Conservation (phyloP, 805 yeast genomes). For the Saccharomycopsis fermentans region DNA sequence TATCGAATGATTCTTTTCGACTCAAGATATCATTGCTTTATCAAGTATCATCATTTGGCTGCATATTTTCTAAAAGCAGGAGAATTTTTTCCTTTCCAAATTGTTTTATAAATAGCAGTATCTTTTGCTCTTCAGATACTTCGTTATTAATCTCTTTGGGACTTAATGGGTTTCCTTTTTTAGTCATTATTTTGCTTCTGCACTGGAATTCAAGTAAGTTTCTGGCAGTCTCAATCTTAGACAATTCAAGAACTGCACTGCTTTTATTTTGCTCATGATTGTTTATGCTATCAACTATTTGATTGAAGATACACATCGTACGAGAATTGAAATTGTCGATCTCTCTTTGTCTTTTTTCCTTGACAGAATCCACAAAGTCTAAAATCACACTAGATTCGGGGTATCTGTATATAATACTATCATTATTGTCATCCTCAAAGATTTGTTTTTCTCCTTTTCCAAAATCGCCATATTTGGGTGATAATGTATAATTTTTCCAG, state of each 20-base stretch:
- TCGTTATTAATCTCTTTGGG: neutral
- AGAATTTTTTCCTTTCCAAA: neutral
- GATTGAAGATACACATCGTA: constrained; percentile 23
- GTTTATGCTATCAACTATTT: constrained; percentile 16
- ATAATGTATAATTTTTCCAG: neutral
- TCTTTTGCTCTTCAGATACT: neutral
- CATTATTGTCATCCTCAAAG: constrained; percentile 21
- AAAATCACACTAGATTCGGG: constrained; percentile 60
- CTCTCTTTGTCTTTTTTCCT: constrained; percentile 26
- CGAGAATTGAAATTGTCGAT: constrained; percentile 27
- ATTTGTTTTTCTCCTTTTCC: neutral
- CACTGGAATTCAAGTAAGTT: constrained; percentile 17
- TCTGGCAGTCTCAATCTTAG: constrained; percentile 6
- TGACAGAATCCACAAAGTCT: constrained; percentile 54
- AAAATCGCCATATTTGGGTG: neutral
- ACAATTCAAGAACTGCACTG: neutral
- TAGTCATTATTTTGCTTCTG: neutral
- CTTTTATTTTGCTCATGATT: constrained; percentile 14
- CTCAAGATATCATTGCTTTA: too few species aligned
- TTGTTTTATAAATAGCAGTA: neutral
- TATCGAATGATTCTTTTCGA: too few species aligned
- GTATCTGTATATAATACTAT: constrained; percentile 47
- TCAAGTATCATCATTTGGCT: constrained; percentile 30
- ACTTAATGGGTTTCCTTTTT: neutral
- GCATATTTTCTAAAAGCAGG: neutral